phyloP scores from a whole-genome alignment of 257 asterid species.

The Thymus mandschuricus region DNA sequence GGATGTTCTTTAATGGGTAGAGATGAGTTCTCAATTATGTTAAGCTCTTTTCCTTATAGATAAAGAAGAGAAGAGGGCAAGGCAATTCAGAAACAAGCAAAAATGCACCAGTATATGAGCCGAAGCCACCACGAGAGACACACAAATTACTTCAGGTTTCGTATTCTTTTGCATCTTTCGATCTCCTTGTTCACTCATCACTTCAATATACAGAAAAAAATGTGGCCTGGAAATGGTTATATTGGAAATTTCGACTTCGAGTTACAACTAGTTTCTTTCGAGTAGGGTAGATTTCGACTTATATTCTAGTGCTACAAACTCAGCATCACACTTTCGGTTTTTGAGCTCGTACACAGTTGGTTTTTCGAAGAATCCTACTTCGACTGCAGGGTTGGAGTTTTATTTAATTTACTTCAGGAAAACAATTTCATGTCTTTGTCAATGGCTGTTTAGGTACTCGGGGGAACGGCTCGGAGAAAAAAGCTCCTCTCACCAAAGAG shows the following conservation, averaged over 20 bases:
- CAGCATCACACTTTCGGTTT: not conserved
- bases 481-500: conserved; percentile 95
- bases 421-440: not conserved
- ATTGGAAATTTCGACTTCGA: not conserved
- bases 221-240: not conserved
- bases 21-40: conserved; percentile 6
- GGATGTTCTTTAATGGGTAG: not conserved
- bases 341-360: not conserved
- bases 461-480: conserved; percentile 90
- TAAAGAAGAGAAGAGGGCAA: conserved; percentile 60
- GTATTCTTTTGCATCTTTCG: conserved; percentile 9
- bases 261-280: not conserved
- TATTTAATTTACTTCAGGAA: no score
- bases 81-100: conserved; percentile 40
- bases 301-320: not conserved
- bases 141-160: conserved; percentile 96
- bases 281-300: not conserved
- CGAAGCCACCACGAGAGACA: conserved; percentile 73
- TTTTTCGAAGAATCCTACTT: not conserved
- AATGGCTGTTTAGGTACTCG: conserved; percentile 73
- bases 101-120: conserved; percentile 48
- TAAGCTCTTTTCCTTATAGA: conserved; percentile 35
- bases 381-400: conserved; percentile 1
- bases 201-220: not conserved
- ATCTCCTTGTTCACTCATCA: not conserved